Conservation (phyloP, 306 rosid species). For the Trifolium repens region DNA sequence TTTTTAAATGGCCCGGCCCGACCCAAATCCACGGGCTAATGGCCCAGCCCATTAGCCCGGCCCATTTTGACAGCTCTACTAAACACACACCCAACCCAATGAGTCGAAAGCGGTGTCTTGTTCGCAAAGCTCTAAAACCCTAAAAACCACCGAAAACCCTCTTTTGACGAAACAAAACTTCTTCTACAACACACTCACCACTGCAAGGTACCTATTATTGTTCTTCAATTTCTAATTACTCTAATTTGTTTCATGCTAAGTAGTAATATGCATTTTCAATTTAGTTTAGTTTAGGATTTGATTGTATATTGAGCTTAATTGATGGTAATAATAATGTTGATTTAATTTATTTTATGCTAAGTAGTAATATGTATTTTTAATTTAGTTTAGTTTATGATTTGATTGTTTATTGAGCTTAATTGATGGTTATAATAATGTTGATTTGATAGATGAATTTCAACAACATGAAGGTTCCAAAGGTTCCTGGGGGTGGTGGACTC, state of each 20-base stretch:
- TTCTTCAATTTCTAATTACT: background rate
- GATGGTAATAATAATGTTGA: background rate
- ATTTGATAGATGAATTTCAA: slow-evolving; percentile 47
- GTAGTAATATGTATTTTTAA: background rate
- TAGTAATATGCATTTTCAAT: background rate
- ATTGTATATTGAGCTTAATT: background rate
- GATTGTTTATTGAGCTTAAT: background rate
- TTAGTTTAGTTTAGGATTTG: background rate
- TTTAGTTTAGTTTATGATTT: background rate
- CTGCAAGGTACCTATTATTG: background rate
- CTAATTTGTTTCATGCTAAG: background rate
- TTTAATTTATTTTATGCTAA: background rate
- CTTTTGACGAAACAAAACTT: background rate
- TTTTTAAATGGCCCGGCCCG: too few species aligned
- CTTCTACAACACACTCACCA: background rate
- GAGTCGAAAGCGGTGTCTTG: background rate
- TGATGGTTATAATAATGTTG: background rate
- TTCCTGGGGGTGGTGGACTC: slow-evolving; percentile 45
- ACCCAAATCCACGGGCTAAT: too few species aligned
- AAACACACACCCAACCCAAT: background rate
- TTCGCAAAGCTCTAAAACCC: slow-evolving; percentile 42
- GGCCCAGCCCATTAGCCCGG: too few species aligned
- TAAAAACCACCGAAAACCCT: slow-evolving; percentile 9
- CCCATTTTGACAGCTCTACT: too few species aligned
- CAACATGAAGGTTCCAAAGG: slow-evolving; percentile 41